Conservation (phyloP, 2,329 filamentous ascomycete genomes). For the Claviceps humidiphila region DNA sequence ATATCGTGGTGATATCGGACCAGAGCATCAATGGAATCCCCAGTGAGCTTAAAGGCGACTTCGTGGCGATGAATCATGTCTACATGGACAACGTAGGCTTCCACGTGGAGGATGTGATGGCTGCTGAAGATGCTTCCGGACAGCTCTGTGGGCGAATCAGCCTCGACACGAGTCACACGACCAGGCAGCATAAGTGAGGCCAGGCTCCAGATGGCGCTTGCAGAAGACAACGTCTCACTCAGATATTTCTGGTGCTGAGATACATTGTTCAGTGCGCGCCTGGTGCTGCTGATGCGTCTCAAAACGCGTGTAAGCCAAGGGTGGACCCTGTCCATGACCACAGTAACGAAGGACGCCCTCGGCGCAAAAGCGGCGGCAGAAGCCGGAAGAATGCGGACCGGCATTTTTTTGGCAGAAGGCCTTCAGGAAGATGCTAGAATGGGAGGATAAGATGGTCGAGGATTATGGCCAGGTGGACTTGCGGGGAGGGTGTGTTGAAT, state of each 20-base stretch:
- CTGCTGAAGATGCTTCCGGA: slow-evolving; percentile 73
- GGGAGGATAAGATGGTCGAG: no score
- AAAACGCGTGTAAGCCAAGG: slow-evolving; percentile 94
- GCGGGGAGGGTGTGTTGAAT: no score
- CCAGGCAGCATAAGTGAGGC: slow-evolving; percentile 88
- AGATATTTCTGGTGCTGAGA: slow-evolving; percentile 91
- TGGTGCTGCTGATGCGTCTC: slow-evolving; percentile 92
- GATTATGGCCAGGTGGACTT: no score
- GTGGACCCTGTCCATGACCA: slow-evolving; percentile 87
- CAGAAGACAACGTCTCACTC: slow-evolving; percentile 81
- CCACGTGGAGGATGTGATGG: slow-evolving; percentile 83
- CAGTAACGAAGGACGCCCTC: slow-evolving; percentile 77
- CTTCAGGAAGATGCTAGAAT: neutral
- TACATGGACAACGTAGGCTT: slow-evolving; percentile 97
- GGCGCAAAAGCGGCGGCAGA: slow-evolving; percentile 95
- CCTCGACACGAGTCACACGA: slow-evolving; percentile 48
- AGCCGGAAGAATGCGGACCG: slow-evolving; percentile 81
- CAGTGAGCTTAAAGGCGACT: slow-evolving; percentile 93
- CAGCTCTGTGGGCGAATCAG: slow-evolving; percentile 71
- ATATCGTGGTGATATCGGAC: slow-evolving; percentile 95
- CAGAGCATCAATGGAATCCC: slow-evolving; percentile 83
- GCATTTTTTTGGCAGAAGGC: slow-evolving; percentile 45
- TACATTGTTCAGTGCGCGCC: slow-evolving; percentile 93
- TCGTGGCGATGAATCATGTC: slow-evolving; percentile 98
- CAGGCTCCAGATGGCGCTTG: slow-evolving; percentile 88